These are phyloP conservation scores for Chondrus crispus DNA, from an alignment of 23 red algal species.

Conservation along the genomic window DNA sequence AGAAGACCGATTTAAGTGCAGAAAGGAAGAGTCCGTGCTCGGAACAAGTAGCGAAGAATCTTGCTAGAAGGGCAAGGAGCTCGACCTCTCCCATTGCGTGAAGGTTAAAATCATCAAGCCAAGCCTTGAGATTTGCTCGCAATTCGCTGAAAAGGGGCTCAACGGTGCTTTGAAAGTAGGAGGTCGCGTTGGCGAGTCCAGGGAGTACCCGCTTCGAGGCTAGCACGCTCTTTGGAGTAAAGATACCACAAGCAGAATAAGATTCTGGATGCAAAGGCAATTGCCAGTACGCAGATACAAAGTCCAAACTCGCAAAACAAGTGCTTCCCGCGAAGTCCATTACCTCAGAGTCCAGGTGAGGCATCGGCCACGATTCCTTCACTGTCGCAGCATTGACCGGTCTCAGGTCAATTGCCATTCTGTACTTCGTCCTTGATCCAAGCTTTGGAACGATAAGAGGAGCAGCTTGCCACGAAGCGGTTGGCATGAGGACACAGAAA, in stretches of 20 bases:
- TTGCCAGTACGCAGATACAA: constrained; percentile 43
- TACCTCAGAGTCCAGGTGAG: constrained; percentile 13
- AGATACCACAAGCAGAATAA: not conserved
- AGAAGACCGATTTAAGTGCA: constrained; percentile 14
- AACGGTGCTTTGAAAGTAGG: constrained; percentile 19
- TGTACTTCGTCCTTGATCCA: not conserved
- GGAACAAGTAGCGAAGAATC: not conserved
- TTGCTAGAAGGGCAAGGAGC: not conserved
- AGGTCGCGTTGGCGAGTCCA: constrained; percentile 2
- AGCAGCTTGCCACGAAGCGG: not conserved
- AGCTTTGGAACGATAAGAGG: constrained; percentile 10
- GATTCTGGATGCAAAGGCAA: constrained; percentile 25
- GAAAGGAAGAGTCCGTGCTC: not conserved
- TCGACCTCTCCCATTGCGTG: not conserved
- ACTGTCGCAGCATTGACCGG: constrained; percentile 30
- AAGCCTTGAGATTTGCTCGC: not conserved
- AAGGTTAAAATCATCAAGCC: constrained; percentile 30
- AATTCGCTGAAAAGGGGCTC: not conserved
- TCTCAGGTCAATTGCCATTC: constrained; percentile 29
- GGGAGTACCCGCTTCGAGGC: not conserved
- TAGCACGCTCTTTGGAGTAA: not conserved
- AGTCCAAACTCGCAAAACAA: not conserved
- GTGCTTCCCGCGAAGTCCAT: constrained; percentile 6
- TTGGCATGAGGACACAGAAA: not conserved
- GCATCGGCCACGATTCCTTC: constrained; percentile 11